Percentiles rank a stretch among this genome's conserved stretches.
phyloP scores from a whole-genome alignment of 352 stramenopile species.

The Phytophthora citrophthora region DNA sequence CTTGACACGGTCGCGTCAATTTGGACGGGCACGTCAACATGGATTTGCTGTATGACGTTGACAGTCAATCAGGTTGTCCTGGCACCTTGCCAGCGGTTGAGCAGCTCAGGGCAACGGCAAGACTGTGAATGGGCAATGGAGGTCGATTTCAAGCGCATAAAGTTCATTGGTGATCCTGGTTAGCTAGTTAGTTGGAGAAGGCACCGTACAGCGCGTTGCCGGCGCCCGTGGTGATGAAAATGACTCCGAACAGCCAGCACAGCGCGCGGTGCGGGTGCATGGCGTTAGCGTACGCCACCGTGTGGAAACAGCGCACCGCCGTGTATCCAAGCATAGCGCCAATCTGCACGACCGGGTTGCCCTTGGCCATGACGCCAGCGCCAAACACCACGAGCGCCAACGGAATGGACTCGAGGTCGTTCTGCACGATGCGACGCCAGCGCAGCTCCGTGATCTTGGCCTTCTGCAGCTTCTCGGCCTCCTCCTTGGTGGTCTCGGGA shows the following conservation, averaged over 20 bases:
- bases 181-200: constrained; percentile 31
- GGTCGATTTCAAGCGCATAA: constrained; percentile 2
- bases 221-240: constrained; percentile 39
- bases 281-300: constrained; percentile 51
- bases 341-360: constrained; percentile 35
- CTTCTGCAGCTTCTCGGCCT: constrained; percentile 37
- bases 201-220: constrained; percentile 43
- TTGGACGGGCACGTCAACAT: neutral
- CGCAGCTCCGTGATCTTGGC: constrained; percentile 44
- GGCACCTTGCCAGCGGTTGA: neutral
- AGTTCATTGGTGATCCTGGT: constrained; percentile 7
- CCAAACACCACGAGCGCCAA: constrained; percentile 58
- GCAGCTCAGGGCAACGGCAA: neutral
- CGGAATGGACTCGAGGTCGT: constrained; percentile 68
- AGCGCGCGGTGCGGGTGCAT: constrained; percentile 54
- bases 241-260: constrained; percentile 47
- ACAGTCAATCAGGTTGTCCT: too few relatives aligned
- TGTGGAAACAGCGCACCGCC: constrained; percentile 48
- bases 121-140: neutral
- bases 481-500: constrained; percentile 26
- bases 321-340: constrained; percentile 53
- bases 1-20: neutral
- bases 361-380: constrained; percentile 40
- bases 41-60: constrained; percentile 8
- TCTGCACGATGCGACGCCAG: constrained; percentile 63